Evolutionary conservation across 345 rosid genomes (phyloP).

Genomic region (Aquilaria sinensis): DNA sequence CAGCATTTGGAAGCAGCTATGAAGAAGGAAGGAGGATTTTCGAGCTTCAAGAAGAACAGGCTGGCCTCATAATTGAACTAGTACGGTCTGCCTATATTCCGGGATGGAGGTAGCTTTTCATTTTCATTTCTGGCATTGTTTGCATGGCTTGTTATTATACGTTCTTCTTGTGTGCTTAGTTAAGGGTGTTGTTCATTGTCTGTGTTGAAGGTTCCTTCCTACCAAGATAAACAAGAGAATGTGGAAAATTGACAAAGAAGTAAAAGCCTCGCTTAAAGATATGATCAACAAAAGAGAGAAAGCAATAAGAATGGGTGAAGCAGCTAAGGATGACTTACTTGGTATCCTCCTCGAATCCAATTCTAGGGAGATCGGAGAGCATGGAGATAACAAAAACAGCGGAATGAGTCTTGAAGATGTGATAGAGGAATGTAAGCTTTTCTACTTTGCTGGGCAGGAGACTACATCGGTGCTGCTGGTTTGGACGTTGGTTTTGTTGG

Average conservation of each 20-base stretch:
- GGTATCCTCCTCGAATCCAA: slow-evolving; percentile 26
- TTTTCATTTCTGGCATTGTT: background rate
- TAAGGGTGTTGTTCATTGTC: background rate
- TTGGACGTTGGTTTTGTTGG: slow-evolving; percentile 28
- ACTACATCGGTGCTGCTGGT: slow-evolving; percentile 23
- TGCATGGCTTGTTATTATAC: too few relatives aligned
- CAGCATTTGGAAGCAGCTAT: slow-evolving; percentile 26
- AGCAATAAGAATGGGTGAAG: slow-evolving; percentile 13
- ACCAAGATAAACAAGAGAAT: slow-evolving; percentile 22
- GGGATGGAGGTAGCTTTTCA: slow-evolving; percentile 19
- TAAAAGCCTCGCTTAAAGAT: slow-evolving; percentile 9
- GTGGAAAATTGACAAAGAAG: slow-evolving; percentile 13
- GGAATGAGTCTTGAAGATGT: slow-evolving; percentile 22
- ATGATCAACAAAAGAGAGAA: slow-evolving; percentile 21
- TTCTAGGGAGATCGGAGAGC: slow-evolving; percentile 20
- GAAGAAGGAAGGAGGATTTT: slow-evolving; percentile 19
- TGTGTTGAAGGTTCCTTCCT: slow-evolving; percentile 14
- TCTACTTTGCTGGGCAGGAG: slow-evolving; percentile 34
- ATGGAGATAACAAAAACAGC: slow-evolving; percentile 7
- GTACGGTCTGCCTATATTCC: slow-evolving; percentile 11
- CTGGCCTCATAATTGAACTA: background rate
- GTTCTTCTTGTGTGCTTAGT: too few relatives aligned
- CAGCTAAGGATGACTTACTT: slow-evolving; percentile 18
- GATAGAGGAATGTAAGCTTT: slow-evolving; percentile 25
- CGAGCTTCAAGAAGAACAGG: slow-evolving; percentile 11